Percentiles rank a stretch among this genome's conserved stretches.
Conservation (phyloP, 1,139 yeast genomes). For the Nakaseomyces sp. region DNA sequence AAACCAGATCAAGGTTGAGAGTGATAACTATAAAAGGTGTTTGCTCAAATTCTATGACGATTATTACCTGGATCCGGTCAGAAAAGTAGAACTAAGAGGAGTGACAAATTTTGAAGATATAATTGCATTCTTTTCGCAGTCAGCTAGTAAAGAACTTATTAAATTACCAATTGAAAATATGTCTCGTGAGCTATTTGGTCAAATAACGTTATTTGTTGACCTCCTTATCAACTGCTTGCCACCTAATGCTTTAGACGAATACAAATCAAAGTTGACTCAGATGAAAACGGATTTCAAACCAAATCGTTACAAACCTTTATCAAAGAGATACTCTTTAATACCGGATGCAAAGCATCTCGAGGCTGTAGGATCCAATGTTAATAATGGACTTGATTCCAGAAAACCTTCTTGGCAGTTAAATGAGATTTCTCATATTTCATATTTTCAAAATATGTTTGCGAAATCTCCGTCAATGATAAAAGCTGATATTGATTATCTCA, state of each 20-base stretch:
- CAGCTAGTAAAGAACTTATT: conserved; percentile 55
- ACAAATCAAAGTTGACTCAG: conserved; percentile 30
- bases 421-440: conserved; percentile 41
- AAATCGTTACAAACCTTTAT: conserved; percentile 24
- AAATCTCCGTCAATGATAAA: conserved; percentile 40
- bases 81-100: conserved; percentile 24
- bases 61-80: conserved; percentile 43
- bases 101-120: conserved; percentile 52
- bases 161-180: conserved; percentile 41
- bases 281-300: conserved; percentile 1
- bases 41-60: conserved; percentile 57
- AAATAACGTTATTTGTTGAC: conserved; percentile 50
- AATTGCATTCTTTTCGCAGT: conserved; percentile 55
- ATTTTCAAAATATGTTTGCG: conserved; percentile 37
- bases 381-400: not conserved
- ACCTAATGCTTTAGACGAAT: conserved; percentile 40
- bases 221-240: conserved; percentile 44
- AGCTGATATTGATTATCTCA: conserved; percentile 38
- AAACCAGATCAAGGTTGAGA: conserved; percentile 28
- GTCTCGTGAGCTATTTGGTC: conserved; percentile 43
- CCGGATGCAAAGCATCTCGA: conserved; percentile 7
- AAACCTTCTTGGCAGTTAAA: conserved; percentile 42
- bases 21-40: conserved; percentile 36
- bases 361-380: not conserved
- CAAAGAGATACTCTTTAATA: not conserved